Evolutionary conservation across 768 basidiomycete genomes (phyloP), one percentile per base, ranked within the genome.

Genomic region (Auriscalpium microsporum): DNA sequence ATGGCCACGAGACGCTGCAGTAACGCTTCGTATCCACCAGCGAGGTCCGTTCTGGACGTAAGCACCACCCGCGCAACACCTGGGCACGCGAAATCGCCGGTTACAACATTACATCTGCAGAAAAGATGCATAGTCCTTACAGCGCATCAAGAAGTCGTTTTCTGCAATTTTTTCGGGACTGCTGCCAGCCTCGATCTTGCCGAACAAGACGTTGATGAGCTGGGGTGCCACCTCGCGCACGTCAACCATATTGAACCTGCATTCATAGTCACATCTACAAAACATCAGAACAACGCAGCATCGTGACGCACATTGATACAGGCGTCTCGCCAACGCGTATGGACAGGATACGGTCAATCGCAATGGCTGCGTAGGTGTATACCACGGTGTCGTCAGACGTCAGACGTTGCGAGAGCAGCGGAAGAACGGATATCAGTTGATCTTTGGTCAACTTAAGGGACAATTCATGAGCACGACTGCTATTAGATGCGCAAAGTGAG

Each of bases 61-160:
- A 97, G 77, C 67, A 97, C 86, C 33, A 97, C 86, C 34, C 94
- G 83, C 91, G 97, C 94, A 17, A 82, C 83, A 69, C 91, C 95
- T 97, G 56, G n/a, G 35, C 23, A 14, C 9, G 14, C n/a, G 36
- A 8, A 45, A 42, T 17, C 4, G 42, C 52, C 21, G 14, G 33
- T 23, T 19, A 46, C 50, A 42, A 21, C 53, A 55, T 23, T 49
- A 45, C 3, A 3, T 21, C 14, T 10, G 10, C 10, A 45, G 13
- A 14, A 53, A 57, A 55, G 48, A 50, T 21, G 34, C 33, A 48
- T 54, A 2, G 14, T n/a, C 70, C 84, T 48, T 60, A 94, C 95
- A 94, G 75, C 91, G 94, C 94, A 97, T 99, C 48, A 98, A 73
- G 68, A 96, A 89, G 69, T 98, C 95, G 62, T 99, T 99, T 68